Conservation (phyloP, 805 yeast species). For the Candida corydali region DNA sequence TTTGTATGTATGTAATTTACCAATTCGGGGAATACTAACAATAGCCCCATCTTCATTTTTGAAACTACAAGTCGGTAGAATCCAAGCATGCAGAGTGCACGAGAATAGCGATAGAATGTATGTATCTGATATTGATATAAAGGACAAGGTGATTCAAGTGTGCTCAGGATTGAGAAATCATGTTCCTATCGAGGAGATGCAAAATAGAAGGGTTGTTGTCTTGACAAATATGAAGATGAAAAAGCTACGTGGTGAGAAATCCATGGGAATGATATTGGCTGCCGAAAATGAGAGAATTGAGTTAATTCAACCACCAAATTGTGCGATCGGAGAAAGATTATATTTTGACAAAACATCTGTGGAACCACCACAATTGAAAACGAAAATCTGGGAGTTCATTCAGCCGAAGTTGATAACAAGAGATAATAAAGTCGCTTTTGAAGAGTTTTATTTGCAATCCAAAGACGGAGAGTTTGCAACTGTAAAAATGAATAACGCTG, state of each 20-base stretch:
- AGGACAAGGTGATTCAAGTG: conserved; percentile 34
- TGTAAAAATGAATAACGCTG: conserved; percentile 7
- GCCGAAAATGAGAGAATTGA: conserved; percentile 43
- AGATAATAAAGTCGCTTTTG: conserved; percentile 21
- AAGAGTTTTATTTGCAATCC: conserved; percentile 15
- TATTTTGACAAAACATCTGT: conserved; percentile 24
- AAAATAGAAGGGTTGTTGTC: conserved; percentile 44
- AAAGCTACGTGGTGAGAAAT: conserved; percentile 57
- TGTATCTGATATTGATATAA: conserved; percentile 46
- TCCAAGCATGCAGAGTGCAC: conserved; percentile 43
- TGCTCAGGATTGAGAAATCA: conserved; percentile 57
- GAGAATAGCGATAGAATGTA: conserved; percentile 57
- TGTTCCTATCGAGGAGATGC: conserved; percentile 36
- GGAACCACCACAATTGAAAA: conserved; percentile 24
- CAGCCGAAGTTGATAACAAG: conserved; percentile 26
- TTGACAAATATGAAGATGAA: conserved; percentile 57
- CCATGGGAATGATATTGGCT: conserved; percentile 68
- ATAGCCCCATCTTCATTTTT: conserved; percentile 3
- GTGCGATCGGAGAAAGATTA: conserved; percentile 37
- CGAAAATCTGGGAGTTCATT: conserved; percentile 32
- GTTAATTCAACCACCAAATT: conserved; percentile 44
- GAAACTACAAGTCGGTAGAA: conserved; percentile 42
- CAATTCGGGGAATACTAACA: background rate
- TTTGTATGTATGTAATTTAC: conserved; percentile 1
- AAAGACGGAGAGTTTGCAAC: conserved; percentile 5